phyloP scores from a whole-genome alignment of 495 filamentous ascomycete species.

The Penicillium manginii region DNA sequence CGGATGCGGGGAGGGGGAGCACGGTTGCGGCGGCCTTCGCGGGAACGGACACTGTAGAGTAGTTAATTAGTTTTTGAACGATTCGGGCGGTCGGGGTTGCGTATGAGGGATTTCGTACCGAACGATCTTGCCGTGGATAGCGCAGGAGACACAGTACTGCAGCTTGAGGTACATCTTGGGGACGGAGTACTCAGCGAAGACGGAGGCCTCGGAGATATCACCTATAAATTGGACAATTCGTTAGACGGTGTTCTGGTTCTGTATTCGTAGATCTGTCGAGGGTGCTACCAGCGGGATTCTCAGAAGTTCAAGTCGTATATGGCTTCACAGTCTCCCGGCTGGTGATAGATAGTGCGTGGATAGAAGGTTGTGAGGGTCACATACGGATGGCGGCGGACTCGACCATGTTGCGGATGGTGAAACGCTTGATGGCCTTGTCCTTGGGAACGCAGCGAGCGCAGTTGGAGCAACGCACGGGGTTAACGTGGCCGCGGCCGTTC shows the following conservation, averaged over 20 bases:
- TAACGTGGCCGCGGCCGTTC: constrained; percentile 99
- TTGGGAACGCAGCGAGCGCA: constrained; percentile 99
- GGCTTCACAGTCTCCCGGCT: constrained; percentile 11
- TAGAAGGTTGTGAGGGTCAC: constrained; percentile 43
- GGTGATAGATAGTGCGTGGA: not conserved
- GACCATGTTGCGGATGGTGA: constrained; percentile 99
- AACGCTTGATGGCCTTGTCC: constrained; percentile 99
- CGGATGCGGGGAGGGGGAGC: constrained; percentile 94
- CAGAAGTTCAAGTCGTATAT: not conserved
- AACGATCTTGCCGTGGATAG: constrained; percentile 99
- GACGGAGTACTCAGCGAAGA: constrained; percentile 98
- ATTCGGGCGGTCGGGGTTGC: not conserved
- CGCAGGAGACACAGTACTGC: constrained; percentile 99
- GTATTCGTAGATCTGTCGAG: constrained; percentile 1
- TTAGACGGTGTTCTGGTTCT: not conserved
- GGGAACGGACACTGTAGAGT: constrained; percentile 83
- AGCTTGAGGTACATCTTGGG: constrained; percentile 99
- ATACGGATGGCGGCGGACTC: constrained; percentile 99
- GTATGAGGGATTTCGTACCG: constrained; percentile 66
- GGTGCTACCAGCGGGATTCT: too few species aligned
- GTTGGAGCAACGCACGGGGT: constrained; percentile 99
- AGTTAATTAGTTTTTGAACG: constrained; percentile 33
- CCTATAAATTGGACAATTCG: constrained; percentile 53
- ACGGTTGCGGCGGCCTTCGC: constrained; percentile 97
- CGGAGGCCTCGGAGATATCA: constrained; percentile 99